phyloP scores from a whole-genome alignment of 768 basidiomycete genomes.

The Lactifluus subvellereus region DNA sequence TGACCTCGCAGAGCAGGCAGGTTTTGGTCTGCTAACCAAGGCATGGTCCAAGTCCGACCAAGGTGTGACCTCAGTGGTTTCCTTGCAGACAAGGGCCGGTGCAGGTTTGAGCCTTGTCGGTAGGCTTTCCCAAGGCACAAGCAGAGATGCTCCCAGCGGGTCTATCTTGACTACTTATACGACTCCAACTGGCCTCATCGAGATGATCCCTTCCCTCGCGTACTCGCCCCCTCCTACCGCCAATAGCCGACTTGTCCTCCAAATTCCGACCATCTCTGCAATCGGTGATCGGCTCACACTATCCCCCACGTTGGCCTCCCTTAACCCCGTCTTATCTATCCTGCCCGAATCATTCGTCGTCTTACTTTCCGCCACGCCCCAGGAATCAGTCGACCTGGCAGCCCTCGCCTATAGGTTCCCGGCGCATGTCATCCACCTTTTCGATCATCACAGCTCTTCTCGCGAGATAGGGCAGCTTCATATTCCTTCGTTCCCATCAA shows the following conservation, averaged over 20 bases:
- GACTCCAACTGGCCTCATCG: slow-evolving; percentile 73
- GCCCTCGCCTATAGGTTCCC: slow-evolving; percentile 66
- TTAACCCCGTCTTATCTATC: slow-evolving; percentile 53
- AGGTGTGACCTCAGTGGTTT: slow-evolving; percentile 49
- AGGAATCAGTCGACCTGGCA: slow-evolving; percentile 76
- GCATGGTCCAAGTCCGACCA: slow-evolving; percentile 46
- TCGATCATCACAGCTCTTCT: slow-evolving; percentile 77
- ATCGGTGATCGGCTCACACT: slow-evolving; percentile 62
- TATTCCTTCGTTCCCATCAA: slow-evolving; percentile 34
- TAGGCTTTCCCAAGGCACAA: slow-evolving; percentile 72
- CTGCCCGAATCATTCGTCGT: slow-evolving; percentile 65
- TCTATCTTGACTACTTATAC: slow-evolving; percentile 73
- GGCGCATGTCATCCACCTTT: slow-evolving; percentile 79
- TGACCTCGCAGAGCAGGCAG: slow-evolving; percentile 78
- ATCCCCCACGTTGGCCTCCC: slow-evolving; percentile 68
- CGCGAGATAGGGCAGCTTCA: slow-evolving; percentile 67
- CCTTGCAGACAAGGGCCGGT: slow-evolving; percentile 77
- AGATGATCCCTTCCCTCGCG: slow-evolving; percentile 77
- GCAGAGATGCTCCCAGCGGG: slow-evolving; percentile 53
- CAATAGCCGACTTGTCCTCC: slow-evolving; percentile 67
- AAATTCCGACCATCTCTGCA: slow-evolving; percentile 72
- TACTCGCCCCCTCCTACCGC: slow-evolving; percentile 59
- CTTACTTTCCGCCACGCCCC: slow-evolving; percentile 77
- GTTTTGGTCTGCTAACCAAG: slow-evolving; percentile 70
- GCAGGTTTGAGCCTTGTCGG: slow-evolving; percentile 79